Conservation (phyloP, 176 grass and related monocot species). For the Typha latifolia region DNA sequence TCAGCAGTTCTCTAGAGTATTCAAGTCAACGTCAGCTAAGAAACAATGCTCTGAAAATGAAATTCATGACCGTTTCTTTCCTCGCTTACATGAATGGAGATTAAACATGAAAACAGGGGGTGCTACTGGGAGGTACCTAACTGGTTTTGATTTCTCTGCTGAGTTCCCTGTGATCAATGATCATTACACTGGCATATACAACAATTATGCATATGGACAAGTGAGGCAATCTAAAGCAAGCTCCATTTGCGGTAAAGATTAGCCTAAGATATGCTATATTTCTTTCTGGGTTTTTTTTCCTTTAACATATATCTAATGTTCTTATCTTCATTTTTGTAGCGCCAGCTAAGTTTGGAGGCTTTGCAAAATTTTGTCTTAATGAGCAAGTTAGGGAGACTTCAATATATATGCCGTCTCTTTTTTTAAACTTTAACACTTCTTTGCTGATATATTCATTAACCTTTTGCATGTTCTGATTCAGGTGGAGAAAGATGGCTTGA, state of each 20-base stretch:
- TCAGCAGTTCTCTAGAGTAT: neutral
- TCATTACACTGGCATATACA: conserved; percentile 22
- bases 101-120: conserved; percentile 36
- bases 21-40: neutral
- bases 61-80: conserved; percentile 8
- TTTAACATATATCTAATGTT: neutral
- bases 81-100: conserved; percentile 37
- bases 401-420: conserved; percentile 17
- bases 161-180: conserved; percentile 46
- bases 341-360: conserved; percentile 32
- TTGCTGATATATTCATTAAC: neutral
- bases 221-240: conserved; percentile 31
- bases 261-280: too few species aligned
- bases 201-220: conserved; percentile 45
- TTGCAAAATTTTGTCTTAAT: conserved; percentile 35
- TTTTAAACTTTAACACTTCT: neutral
- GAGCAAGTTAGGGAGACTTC: conserved; percentile 1
- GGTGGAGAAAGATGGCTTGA: neutral
- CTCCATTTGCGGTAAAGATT: neutral
- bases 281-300: too few species aligned
- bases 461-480: conserved; percentile 13
- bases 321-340: conserved; percentile 19
- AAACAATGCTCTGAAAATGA: conserved; percentile 6
- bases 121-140: conserved; percentile 32
- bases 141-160: conserved; percentile 24